Evolutionary conservation across 2,329 filamentous ascomycete species (phyloP), one percentile per base, ranked within the genome.

Genomic region (Penicillium sp.): DNA sequence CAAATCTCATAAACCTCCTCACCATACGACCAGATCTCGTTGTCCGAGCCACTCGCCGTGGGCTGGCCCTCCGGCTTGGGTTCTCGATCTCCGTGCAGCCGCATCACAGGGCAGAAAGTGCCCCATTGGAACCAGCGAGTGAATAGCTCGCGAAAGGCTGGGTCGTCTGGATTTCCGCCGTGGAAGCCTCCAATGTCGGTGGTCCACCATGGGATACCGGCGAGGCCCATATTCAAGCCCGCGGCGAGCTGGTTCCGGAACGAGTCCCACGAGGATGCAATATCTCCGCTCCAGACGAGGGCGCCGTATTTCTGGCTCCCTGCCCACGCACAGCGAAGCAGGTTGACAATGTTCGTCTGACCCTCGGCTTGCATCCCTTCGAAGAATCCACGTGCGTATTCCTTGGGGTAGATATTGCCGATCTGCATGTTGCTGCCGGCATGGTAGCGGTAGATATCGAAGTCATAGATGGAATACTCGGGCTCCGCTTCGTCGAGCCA

Each of bases 131-230:
- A 89, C 87, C 87, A 89, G 2, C 87, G 76, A 1, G 86, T 82
- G 58, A 89, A 85, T 0, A 89, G 73, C 67, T 89, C 87, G 7
- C 85, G 78, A 71, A 89, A 89, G 0, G 66, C 76, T 1, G 76
- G 72, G 49, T 87, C 81, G 1, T 77, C 70, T 0, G 86, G 84
- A 60, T 87, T 79, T 0, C 87, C 87, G 5, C 87, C 87, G 66
- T 89, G 87, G 67, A 90, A 89, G 0, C 87, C 87, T 1, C 87
- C 87, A 54, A 89, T 89, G 64, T 89, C 87, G 0, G 87, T 89
- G 0, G 87, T 89, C 85, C 85, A 89, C 86, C 86, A 89, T 0
- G 85, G 82, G 10, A 89, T 79, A 0, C 87, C 87, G 0, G 85
- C 79, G 4, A 89, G 73, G 0, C 85, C 87, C 83, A 88, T 88